Evolutionary conservation across 768 basidiomycete species (phyloP), one percentile per base, ranked within the genome.

Genomic region (Sistotremastrum niveocremeum): DNA sequence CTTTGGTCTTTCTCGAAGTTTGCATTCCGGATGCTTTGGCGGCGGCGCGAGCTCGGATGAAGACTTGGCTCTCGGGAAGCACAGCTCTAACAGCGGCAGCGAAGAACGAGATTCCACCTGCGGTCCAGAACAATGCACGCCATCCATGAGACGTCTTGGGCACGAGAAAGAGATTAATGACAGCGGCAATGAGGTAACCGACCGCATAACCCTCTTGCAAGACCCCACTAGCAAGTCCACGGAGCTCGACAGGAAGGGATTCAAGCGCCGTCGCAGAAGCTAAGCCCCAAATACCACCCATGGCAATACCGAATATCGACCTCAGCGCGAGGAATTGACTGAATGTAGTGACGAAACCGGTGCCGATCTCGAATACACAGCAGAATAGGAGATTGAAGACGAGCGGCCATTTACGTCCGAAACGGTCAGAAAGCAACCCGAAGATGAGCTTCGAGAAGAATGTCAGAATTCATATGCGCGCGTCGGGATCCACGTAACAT

Each of bases 341-440:
- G 64, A 76, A 97, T 0, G 79, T 87, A 11, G 80, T 70, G 38
- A 79, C 78, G 62, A 93, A 97, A 30, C 85, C 81, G 1, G 79
- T 77, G 0, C 79, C 84, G 28, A 95, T 74, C 56, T 90, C 79
- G 44, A 95, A 74, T 4, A 73, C 59, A 9, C 74, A 69, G 50
- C 88, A 74, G 41, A 91, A 57, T 29, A 88, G 39, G 20, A 93
- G 69, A 59, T 90, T 91, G 51, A 55, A 51, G 31, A 94, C 77
- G 4, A 93, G 69, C 4, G 90, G 90, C 90, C 90, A 98, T 70
- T 93, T 94, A 31, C 93, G 75, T 4, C 93, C 93, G 59, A 70
- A 94, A 3, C 93, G 77, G 60, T 95, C 93, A 1, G 84, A 84
- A n/a, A 82, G 54, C 38, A 90, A 59, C 40, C 89, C 90, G 52